Conservation (phyloP, 768 basidiomycete genomes). For the Serendipita sp. region DNA sequence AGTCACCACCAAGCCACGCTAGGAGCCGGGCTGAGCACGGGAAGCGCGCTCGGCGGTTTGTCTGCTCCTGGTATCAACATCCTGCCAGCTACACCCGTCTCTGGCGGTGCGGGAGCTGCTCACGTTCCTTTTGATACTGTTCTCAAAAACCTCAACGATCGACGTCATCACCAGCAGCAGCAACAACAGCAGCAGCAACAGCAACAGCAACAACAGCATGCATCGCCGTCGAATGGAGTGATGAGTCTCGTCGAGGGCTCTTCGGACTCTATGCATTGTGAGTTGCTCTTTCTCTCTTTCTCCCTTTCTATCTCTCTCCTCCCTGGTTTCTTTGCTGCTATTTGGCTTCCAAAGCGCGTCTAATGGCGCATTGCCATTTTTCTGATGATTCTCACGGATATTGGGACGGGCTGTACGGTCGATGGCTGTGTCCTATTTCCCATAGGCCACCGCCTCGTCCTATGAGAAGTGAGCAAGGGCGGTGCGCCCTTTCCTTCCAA, state of each 20-base stretch:
- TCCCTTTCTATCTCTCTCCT: slow-evolving; percentile 8
- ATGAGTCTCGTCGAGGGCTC: slow-evolving; percentile 25
- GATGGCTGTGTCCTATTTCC: background rate
- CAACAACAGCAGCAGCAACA: slow-evolving; percentile 19
- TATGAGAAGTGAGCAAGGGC: background rate
- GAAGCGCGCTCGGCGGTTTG: slow-evolving; percentile 13
- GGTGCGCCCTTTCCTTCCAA: background rate
- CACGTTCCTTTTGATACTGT: slow-evolving; percentile 37
- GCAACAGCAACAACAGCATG: slow-evolving; percentile 16
- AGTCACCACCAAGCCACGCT: slow-evolving; percentile 41
- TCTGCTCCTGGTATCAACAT: slow-evolving; percentile 56
- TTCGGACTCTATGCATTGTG: slow-evolving; percentile 14
- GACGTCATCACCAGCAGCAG: slow-evolving; percentile 24
- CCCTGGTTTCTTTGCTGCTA: slow-evolving; percentile 5
- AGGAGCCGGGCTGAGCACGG: slow-evolving; percentile 31
- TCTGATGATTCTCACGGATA: slow-evolving; percentile 1
- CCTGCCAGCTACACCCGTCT: slow-evolving; percentile 70
- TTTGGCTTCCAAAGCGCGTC: background rate
- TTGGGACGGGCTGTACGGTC: background rate
- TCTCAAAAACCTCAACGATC: slow-evolving; percentile 33
- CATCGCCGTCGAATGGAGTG: slow-evolving; percentile 16
- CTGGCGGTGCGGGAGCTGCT: slow-evolving; percentile 33
- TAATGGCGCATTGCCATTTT: background rate
- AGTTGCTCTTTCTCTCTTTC: background rate
- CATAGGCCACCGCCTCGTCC: slow-evolving; percentile 2